Evolutionary conservation across 2,329 filamentous ascomycete genomes (phyloP).

Genomic region (Ascochyta clinopodiicola): DNA sequence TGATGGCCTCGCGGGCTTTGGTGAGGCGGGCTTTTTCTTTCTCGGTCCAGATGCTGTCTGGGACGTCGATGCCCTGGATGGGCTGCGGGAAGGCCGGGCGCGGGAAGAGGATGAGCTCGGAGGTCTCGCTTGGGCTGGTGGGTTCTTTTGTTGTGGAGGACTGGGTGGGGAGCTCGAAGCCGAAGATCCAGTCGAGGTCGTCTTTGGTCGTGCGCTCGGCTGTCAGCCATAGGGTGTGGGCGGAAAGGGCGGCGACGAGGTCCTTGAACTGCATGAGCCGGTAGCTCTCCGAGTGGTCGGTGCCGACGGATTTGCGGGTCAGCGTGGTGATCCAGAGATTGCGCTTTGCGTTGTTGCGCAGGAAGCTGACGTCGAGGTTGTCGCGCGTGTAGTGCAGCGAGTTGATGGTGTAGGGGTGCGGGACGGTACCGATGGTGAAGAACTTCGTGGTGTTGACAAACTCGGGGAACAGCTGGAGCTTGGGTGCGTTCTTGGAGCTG

Average conservation of each 20-base stretch:
- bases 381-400: conserved; percentile 67
- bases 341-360: conserved; percentile 68
- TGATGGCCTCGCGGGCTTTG: conserved; percentile 55
- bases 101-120: conserved; percentile 56
- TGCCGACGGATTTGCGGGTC: conserved; percentile 72
- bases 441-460: conserved; percentile 75
- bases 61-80: conserved; percentile 58
- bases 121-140: conserved; percentile 64
- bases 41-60: conserved; percentile 60
- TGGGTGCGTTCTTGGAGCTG: conserved; percentile 65
- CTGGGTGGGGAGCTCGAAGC: conserved; percentile 75
- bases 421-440: conserved; percentile 86
- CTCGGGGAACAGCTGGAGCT: conserved; percentile 68
- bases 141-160: conserved; percentile 61
- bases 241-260: conserved; percentile 70
- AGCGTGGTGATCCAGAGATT: conserved; percentile 79
- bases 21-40: conserved; percentile 64
- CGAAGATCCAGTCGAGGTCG: conserved; percentile 90
- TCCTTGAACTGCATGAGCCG: conserved; percentile 82
- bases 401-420: conserved; percentile 86
- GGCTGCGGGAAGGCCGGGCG: conserved; percentile 56
- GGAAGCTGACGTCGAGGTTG: conserved; percentile 50
- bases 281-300: conserved; percentile 66
- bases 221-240: conserved; percentile 79
- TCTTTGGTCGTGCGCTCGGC: conserved; percentile 68